Percentiles rank a stretch among this genome's conserved stretches.
phyloP scores from a whole-genome alignment of 108 stramenopile species.

The Cylindrotheca closterium region DNA sequence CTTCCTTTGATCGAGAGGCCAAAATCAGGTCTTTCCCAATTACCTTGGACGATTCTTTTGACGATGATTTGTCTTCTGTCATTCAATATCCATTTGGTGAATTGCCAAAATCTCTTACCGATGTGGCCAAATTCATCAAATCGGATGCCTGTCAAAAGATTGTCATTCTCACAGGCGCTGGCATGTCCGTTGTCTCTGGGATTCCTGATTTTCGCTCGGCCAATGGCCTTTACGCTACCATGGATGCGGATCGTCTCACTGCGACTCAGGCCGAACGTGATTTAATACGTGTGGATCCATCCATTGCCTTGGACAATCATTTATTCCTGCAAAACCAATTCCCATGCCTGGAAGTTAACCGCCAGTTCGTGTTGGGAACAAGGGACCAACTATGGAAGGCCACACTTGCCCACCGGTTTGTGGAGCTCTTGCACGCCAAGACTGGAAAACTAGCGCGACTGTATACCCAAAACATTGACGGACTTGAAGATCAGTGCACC shows the following conservation, averaged over 20 bases:
- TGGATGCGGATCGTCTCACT: slow-evolving; percentile 64
- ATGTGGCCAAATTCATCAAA: slow-evolving; percentile 52
- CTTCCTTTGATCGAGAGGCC: background rate
- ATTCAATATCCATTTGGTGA: slow-evolving; percentile 46
- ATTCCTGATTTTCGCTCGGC: slow-evolving; percentile 87
- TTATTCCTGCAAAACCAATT: slow-evolving; percentile 81
- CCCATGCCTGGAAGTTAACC: slow-evolving; percentile 82
- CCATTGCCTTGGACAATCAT: slow-evolving; percentile 55
- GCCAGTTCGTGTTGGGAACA: slow-evolving; percentile 83
- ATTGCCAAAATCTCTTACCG: slow-evolving; percentile 31
- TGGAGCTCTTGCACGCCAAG: slow-evolving; percentile 70
- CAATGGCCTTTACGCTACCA: slow-evolving; percentile 84
- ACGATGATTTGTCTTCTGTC: slow-evolving; percentile 9
- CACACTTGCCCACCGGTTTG: slow-evolving; percentile 85
- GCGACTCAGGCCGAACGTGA: slow-evolving; percentile 41
- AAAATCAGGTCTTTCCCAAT: background rate
- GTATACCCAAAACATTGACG: slow-evolving; percentile 98
- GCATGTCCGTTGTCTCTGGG: slow-evolving; percentile 72
- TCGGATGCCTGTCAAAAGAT: slow-evolving; percentile 48
- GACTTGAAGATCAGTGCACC: slow-evolving; percentile 82
- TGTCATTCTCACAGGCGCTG: slow-evolving; percentile 67
- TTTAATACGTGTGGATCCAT: slow-evolving; percentile 62
- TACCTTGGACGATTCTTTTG: slow-evolving; percentile 1
- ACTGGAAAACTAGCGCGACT: slow-evolving; percentile 68
- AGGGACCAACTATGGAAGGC: slow-evolving; percentile 65